These are phyloP conservation scores for Pythium pectinolyticum DNA, from an alignment of 352 stramenopile genomes.

Conservation along the genomic window DNA sequence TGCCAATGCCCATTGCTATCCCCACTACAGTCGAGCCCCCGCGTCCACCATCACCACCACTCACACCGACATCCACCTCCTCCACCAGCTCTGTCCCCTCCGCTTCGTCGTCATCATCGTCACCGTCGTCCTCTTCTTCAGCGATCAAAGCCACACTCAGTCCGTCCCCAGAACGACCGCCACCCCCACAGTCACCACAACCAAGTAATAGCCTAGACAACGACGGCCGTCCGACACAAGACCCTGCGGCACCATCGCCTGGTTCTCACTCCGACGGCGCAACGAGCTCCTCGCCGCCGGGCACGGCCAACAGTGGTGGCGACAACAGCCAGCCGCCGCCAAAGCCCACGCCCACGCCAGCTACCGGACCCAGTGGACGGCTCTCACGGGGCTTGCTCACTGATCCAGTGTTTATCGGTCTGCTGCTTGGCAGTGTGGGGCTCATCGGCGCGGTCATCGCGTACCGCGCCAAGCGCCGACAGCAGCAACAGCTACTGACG, in stretches of 20 bases:
- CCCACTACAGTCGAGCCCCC: too few relatives aligned
- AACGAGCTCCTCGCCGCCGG: neutral
- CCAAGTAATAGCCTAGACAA: neutral
- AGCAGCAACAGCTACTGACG: slow-evolving; percentile 13
- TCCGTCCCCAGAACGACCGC: neutral
- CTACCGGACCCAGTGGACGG: neutral
- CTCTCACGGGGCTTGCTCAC: slow-evolving; percentile 25
- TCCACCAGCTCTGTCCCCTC: neutral
- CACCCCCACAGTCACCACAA: too few relatives aligned
- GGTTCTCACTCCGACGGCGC: neutral
- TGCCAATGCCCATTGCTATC: too few relatives aligned
- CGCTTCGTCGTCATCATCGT: too few relatives aligned
- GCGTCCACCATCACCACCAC: too few relatives aligned
- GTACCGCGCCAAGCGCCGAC: slow-evolving; percentile 28
- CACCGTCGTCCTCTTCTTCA: neutral
- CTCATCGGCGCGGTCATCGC: slow-evolving; percentile 31
- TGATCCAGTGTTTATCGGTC: slow-evolving; percentile 44
- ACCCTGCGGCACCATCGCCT: neutral
- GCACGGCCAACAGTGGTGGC: neutral
- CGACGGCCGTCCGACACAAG: neutral
- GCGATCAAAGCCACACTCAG: neutral
- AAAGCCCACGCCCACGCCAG: neutral
- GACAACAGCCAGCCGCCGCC: neutral
- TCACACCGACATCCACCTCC: neutral
- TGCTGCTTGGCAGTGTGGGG: slow-evolving; percentile 36